These are phyloP conservation scores for Zygotorulaspora chibaensis DNA, from an alignment of 805 yeast genomes.

Conservation along the genomic window DNA sequence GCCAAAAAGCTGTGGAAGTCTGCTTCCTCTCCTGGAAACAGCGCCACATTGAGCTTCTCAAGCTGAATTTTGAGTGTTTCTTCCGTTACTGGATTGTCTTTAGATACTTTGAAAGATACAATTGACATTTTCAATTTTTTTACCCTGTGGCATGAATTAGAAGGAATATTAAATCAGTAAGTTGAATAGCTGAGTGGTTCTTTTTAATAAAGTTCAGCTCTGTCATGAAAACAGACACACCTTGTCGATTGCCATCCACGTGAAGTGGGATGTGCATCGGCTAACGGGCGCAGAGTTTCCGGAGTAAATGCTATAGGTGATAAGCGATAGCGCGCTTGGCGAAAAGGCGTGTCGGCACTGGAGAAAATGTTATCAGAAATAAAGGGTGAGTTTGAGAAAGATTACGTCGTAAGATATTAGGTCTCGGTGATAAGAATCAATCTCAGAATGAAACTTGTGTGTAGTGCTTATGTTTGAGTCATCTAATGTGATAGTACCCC, in stretches of 20 bases:
- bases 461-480: too few relatives aligned
- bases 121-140: conserved; percentile 22
- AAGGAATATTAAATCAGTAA: too few relatives aligned
- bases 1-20: conserved; percentile 28
- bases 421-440: too few relatives aligned
- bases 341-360: too few relatives aligned
- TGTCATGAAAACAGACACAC: background rate
- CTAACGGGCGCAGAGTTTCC: background rate
- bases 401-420: too few relatives aligned
- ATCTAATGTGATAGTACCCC: too few relatives aligned
- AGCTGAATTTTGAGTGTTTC: conserved; percentile 24
- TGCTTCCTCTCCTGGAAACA: conserved; percentile 21
- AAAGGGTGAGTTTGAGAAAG: too few relatives aligned
- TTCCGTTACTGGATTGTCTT: conserved; percentile 25
- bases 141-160: too few relatives aligned
- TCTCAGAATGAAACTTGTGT: too few relatives aligned
- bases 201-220: too few relatives aligned
- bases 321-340: background rate
- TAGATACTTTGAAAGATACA: conserved; percentile 24
- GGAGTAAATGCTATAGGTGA: background rate
- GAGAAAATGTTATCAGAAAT: too few relatives aligned
- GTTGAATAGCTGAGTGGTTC: too few relatives aligned
- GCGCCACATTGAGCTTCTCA: conserved; percentile 24
- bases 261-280: background rate
- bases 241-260: background rate